Conservation (phyloP, 441 rosid genomes). For the Oxalis stricta region DNA sequence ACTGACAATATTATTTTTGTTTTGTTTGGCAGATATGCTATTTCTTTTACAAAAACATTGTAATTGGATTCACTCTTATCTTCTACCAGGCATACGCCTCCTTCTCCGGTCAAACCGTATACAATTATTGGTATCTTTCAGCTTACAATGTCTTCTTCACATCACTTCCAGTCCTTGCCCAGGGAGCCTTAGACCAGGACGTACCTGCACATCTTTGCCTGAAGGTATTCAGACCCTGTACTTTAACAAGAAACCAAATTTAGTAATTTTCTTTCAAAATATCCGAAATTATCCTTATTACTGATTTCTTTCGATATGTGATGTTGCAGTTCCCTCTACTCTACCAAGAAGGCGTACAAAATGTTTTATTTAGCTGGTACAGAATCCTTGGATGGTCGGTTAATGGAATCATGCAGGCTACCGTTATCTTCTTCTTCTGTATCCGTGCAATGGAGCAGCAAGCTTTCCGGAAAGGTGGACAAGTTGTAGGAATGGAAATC, state of each 20-base stretch:
- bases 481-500: constrained; percentile 58
- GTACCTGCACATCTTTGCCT: constrained; percentile 59
- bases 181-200: constrained; percentile 91
- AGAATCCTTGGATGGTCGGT: constrained; percentile 72
- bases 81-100: constrained; percentile 78
- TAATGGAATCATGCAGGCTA: constrained; percentile 45
- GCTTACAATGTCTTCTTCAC: constrained; percentile 89
- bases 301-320: no score
- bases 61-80: constrained; percentile 79
- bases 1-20: constrained; percentile 1
- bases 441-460: constrained; percentile 46
- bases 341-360: constrained; percentile 94
- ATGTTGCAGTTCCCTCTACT: constrained; percentile 62
- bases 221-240: constrained; percentile 34
- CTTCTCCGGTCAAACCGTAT: constrained; percentile 74
- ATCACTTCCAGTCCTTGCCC: constrained; percentile 88
- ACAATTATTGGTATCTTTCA: constrained; percentile 79
- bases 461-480: constrained; percentile 64
- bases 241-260: no score
- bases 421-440: constrained; percentile 73
- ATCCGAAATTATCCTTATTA: no score
- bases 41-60: constrained; percentile 94
- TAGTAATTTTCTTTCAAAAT: background rate
- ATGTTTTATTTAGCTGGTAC: constrained; percentile 70
- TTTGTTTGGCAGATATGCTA: constrained; percentile 70